Evolutionary conservation across 371 early-diverging fungal genomes (phyloP), one percentile per base, ranked within the genome.

Genomic region (Apophysomyces sp.): DNA sequence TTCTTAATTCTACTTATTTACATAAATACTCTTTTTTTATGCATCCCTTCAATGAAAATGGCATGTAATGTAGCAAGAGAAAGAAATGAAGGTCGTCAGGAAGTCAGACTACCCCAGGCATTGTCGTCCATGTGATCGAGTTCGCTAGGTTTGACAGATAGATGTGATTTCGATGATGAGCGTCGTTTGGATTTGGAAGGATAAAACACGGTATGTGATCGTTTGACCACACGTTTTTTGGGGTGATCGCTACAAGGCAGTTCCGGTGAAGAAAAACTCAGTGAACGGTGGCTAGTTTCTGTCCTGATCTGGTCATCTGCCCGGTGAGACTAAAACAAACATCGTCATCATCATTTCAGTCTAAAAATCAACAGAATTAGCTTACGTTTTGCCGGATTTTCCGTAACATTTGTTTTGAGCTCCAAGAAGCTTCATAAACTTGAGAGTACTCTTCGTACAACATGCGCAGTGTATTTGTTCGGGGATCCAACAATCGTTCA

Each of bases 321-420:
- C 2, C 24, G 49, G 9, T 44, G 49, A 11, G 16, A 44, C 49
- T 44, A 44, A 9, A 11, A 18, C 9, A 4, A 34, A 1, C 1
- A 11, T 34, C 34, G n/a, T n/a, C n/a, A n/a, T n/a, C 21, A 26
- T 44, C 2, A 21, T 28, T 57, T 58, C 9, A 21, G 30, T 31
- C 28, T 28, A 26, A 16, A 13, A 11, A 15, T 8, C 18, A 13
- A 62, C 11, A 12, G 30, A 37, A 30, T 29, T 26, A 28, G n/a
- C 64, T 66, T 63, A 67, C 71, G 57, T 61, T 58, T 29, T 61
- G 65, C 12, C 61, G 60, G 32, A 72, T 72, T 21, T 59, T 55
- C 15, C 60, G 61, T 27, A 72, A 62, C 65, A 72, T 65, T 59
- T 72, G 61, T 36, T 72, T 72, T 21, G 72, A 72, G 39, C 72